Conservation (phyloP, 2,329 filamentous ascomycete species). For the Colletotrichum sp. region DNA sequence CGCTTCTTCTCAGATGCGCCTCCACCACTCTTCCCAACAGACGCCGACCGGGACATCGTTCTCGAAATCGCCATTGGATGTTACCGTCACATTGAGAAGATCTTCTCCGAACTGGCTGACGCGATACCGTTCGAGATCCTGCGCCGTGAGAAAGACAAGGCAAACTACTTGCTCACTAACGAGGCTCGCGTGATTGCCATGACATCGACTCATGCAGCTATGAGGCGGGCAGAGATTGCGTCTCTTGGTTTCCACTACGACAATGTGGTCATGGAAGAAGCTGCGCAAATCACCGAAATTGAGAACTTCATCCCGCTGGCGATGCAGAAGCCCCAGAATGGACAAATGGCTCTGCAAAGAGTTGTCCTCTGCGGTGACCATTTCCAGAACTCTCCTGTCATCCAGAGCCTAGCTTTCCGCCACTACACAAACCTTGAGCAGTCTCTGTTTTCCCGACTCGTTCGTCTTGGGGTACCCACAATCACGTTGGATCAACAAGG, state of each 20-base stretch:
- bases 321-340: slow-evolving; percentile 81
- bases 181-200: slow-evolving; percentile 98
- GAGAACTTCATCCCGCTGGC: slow-evolving; percentile 95
- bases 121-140: slow-evolving; percentile 95
- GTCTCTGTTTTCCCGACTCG: slow-evolving; percentile 88
- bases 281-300: slow-evolving; percentile 95
- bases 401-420: slow-evolving; percentile 92
- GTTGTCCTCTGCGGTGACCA: slow-evolving; percentile 95
- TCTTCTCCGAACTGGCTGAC: slow-evolving; percentile 92
- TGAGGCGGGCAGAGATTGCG: slow-evolving; percentile 89
- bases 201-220: slow-evolving; percentile 98
- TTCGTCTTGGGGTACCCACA: slow-evolving; percentile 89
- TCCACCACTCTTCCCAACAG: slow-evolving; percentile 78
- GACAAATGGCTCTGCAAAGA: slow-evolving; percentile 78
- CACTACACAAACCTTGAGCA: slow-evolving; percentile 97
- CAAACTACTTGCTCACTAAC: slow-evolving; percentile 93
- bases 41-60: slow-evolving; percentile 67
- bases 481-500: slow-evolving; percentile 93
- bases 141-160: slow-evolving; percentile 85
- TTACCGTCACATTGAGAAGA: slow-evolving; percentile 84
- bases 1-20: slow-evolving; percentile 86
- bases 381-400: slow-evolving; percentile 93
- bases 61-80: slow-evolving; percentile 84
- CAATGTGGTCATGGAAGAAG: slow-evolving; percentile 98
- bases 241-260: slow-evolving; percentile 95